A percentile compares a stretch with the other conserved stretches of the same genome.
Evolutionary conservation across 75 land plant genomes (phyloP).

Genomic region (Adiantum capillusveneris): DNA sequence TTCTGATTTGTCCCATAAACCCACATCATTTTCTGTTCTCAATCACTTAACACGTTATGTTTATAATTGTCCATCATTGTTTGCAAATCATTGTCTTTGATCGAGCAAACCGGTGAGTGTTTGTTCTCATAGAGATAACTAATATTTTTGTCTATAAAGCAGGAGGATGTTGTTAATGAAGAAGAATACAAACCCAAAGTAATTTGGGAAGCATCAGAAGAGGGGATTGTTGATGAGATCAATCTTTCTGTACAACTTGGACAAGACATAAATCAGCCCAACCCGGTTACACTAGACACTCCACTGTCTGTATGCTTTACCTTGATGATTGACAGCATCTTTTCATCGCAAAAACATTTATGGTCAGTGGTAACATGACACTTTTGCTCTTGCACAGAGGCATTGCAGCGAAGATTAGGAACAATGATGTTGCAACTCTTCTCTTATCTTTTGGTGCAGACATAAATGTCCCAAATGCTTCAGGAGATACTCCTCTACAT

Average conservation of each 20-base stretch:
- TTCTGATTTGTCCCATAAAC: too few species aligned
- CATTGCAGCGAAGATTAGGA: slow-evolving; percentile 18
- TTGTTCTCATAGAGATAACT: too few species aligned
- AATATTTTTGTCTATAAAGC: too few species aligned
- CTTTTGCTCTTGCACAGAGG: slow-evolving; percentile 5
- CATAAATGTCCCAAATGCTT: slow-evolving; percentile 10
- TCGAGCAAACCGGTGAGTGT: too few species aligned
- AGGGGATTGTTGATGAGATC: slow-evolving; percentile 20
- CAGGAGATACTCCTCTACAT: slow-evolving; percentile 37
- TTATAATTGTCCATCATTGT: too few species aligned
- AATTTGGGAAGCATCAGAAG: slow-evolving; percentile 23
- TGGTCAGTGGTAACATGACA: background rate
- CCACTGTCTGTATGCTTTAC: slow-evolving; percentile 15
- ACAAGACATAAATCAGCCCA: slow-evolving; percentile 20
- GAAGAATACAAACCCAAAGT: slow-evolving; percentile 8
- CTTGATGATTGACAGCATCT: background rate
- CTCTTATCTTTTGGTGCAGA: slow-evolving; percentile 18
- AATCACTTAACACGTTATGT: too few species aligned
- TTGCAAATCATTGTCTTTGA: too few species aligned
- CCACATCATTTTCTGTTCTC: too few species aligned
- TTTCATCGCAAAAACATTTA: background rate
- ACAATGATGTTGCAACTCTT: slow-evolving; percentile 12
- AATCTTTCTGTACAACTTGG: slow-evolving; percentile 8
- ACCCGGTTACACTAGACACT: slow-evolving; percentile 27
- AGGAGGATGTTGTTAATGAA: too few species aligned